These are phyloP conservation scores for Sporothrix pseudoabietina DNA, from an alignment of 2,329 filamentous ascomycete species.

Conservation along the genomic window DNA sequence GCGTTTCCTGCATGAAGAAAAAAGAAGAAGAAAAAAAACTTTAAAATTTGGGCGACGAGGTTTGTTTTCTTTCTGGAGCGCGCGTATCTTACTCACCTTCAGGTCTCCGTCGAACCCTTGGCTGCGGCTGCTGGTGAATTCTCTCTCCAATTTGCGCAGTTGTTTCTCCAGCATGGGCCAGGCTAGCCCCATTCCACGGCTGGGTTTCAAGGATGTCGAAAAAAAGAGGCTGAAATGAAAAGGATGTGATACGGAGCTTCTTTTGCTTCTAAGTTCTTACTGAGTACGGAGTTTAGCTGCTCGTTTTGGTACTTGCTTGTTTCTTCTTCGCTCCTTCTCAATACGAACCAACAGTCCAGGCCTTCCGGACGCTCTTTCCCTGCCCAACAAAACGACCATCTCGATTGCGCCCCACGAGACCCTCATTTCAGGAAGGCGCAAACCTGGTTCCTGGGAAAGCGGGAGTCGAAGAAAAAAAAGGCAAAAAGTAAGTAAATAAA, in stretches of 20 bases:
- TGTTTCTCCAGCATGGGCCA: constrained; percentile 7
- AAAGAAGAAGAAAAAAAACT: too few relatives aligned
- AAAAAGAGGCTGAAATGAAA: constrained; percentile 10
- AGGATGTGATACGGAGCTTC: not conserved
- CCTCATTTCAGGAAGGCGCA: not conserved
- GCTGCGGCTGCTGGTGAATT: not conserved
- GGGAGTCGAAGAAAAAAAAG: not conserved
- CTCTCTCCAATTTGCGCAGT: not conserved
- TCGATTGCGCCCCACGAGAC: not conserved
- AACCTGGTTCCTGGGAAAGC: constrained; percentile 1
- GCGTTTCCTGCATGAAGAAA: not conserved
- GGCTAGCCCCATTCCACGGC: not conserved
- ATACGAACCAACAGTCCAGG: not conserved
- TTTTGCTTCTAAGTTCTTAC: not conserved
- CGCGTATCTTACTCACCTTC: not conserved
- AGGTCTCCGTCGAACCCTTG: not conserved
- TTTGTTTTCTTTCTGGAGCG: constrained; percentile 14
- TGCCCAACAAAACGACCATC: not conserved
- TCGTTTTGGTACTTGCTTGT: not conserved
- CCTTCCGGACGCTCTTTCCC: not conserved
- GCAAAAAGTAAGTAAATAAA: constrained; percentile 20
- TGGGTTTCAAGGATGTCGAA: not conserved
- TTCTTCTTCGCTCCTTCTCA: constrained; percentile 5
- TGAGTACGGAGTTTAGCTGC: too few relatives aligned
- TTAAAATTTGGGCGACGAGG: not conserved